These are phyloP conservation scores for Plasmodiophora brassicae DNA, from an alignment of 208 protist species.

Conservation along the genomic window DNA sequence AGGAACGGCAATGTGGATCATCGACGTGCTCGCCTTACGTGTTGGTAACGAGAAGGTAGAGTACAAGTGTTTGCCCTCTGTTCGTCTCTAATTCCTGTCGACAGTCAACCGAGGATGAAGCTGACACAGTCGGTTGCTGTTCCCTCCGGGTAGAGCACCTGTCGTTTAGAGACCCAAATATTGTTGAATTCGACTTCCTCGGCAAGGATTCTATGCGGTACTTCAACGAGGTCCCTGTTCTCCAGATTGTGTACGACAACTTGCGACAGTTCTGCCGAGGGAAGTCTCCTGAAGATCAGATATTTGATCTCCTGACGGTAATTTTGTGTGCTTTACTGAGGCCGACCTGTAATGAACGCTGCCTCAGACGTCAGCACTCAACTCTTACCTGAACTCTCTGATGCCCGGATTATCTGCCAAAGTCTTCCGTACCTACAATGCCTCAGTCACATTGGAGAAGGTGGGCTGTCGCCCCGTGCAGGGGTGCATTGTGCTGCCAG, in stretches of 20 bases:
- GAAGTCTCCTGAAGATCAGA: conserved; percentile 63
- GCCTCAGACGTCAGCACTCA: conserved; percentile 65
- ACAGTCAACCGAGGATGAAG: conserved; percentile 38
- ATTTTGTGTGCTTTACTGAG: conserved; percentile 44
- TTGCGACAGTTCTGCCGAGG: conserved; percentile 72
- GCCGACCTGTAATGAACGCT: neutral
- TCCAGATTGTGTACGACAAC: conserved; percentile 79
- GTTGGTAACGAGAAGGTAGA: conserved; percentile 96
- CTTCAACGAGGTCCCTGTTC: conserved; percentile 78
- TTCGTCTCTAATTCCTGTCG: neutral
- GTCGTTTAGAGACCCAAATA: conserved; percentile 40
- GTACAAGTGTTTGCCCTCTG: neutral
- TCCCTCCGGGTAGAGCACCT: conserved; percentile 95
- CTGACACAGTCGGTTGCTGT: conserved; percentile 87
- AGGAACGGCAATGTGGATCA: conserved; percentile 93
- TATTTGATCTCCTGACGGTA: conserved; percentile 85
- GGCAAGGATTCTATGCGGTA: conserved; percentile 98
- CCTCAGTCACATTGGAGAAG: conserved; percentile 89
- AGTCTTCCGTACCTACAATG: conserved; percentile 99
- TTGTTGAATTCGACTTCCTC: conserved; percentile 91
- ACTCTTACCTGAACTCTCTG: conserved; percentile 90
- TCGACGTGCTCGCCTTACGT: conserved; percentile 95
- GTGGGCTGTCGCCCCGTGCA: conserved; percentile 65
- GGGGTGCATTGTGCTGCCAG: neutral
- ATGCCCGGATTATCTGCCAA: conserved; percentile 94